phyloP scores from a whole-genome alignment of 768 basidiomycete genomes.

The Auricularia sp. region DNA sequence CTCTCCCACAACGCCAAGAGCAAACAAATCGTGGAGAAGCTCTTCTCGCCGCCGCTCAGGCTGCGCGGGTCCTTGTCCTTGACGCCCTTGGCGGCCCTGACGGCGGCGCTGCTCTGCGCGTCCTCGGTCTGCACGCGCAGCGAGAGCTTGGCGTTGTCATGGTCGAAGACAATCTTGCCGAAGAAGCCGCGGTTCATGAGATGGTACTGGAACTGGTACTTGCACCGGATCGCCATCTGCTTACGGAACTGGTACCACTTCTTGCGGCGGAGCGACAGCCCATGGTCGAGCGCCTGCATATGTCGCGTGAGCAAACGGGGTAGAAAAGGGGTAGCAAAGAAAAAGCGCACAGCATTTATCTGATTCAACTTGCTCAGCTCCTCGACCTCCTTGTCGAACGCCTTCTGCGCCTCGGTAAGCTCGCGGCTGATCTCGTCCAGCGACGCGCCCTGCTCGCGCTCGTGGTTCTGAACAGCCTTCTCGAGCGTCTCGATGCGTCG shows the following conservation, averaged over 20 bases:
- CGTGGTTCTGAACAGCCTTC: constrained; percentile 55
- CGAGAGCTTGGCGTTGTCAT: constrained; percentile 48
- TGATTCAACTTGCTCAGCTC: constrained; percentile 54
- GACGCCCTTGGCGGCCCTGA: constrained; percentile 24
- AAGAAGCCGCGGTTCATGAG: constrained; percentile 81
- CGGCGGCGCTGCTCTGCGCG: background rate
- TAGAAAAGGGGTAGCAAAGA: background rate
- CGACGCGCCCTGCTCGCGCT: constrained; percentile 63
- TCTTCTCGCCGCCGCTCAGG: constrained; percentile 91
- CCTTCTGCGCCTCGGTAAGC: constrained; percentile 53
- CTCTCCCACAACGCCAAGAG: constrained; percentile 94
- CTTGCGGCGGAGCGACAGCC: constrained; percentile 52
- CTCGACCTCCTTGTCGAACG: constrained; percentile 46
- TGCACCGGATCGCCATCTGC: constrained; percentile 82
- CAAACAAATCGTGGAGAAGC: constrained; percentile 91
- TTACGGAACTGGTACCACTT: constrained; percentile 85
- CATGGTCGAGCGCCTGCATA: constrained; percentile 51
- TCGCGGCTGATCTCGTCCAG: constrained; percentile 70
- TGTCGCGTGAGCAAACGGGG: background rate
- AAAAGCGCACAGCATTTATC: constrained; percentile 49
- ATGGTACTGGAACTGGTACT: constrained; percentile 71
- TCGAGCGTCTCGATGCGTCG: constrained; percentile 59
- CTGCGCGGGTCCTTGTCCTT: constrained; percentile 78
- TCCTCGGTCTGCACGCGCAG: constrained; percentile 23
- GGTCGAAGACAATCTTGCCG: constrained; percentile 84